Evolutionary conservation across 768 basidiomycete species (phyloP).

Genomic region (Symmetrospora coprosmae): DNA sequence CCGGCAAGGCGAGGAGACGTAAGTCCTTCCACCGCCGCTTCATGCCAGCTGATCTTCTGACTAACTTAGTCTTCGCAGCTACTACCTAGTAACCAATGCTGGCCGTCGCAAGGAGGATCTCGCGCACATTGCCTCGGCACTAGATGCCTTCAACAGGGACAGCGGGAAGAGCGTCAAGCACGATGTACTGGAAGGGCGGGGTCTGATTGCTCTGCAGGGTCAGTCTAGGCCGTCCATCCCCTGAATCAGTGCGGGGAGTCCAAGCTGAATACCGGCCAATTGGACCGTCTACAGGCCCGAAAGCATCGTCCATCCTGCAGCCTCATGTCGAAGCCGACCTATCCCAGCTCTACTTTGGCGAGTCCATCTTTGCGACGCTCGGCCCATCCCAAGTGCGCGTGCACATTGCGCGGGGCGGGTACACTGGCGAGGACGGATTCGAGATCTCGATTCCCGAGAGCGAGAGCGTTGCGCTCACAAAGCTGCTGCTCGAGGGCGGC

Average conservation of each 20-base stretch:
- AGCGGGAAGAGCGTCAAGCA: slow-evolving; percentile 50
- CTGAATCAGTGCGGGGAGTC: no score
- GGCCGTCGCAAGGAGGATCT: slow-evolving; percentile 69
- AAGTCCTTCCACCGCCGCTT: not conserved
- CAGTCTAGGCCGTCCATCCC: slow-evolving; percentile 18
- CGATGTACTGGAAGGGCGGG: slow-evolving; percentile 69
- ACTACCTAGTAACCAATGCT: slow-evolving; percentile 94
- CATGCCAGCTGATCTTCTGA: not conserved
- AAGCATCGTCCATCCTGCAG: slow-evolving; percentile 67
- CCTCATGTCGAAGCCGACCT: slow-evolving; percentile 45
- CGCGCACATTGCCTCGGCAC: slow-evolving; percentile 54
- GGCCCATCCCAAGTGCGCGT: slow-evolving; percentile 44
- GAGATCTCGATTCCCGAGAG: slow-evolving; percentile 41
- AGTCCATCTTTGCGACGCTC: slow-evolving; percentile 51
- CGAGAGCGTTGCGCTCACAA: not conserved
- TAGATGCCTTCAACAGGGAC: slow-evolving; percentile 62
- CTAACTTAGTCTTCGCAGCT: slow-evolving; percentile 65
- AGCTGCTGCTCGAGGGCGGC: slow-evolving; percentile 50
- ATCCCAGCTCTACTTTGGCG: slow-evolving; percentile 62
- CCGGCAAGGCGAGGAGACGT: slow-evolving; percentile 33
- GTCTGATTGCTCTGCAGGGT: slow-evolving; percentile 83
- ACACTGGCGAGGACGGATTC: slow-evolving; percentile 97
- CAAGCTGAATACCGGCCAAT: not conserved
- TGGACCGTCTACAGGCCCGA: slow-evolving; percentile 48
- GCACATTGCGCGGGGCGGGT: slow-evolving; percentile 80